These are phyloP conservation scores for Solanum chiquidenum DNA, from an alignment of 257 asterid genomes.

Conservation along the genomic window DNA sequence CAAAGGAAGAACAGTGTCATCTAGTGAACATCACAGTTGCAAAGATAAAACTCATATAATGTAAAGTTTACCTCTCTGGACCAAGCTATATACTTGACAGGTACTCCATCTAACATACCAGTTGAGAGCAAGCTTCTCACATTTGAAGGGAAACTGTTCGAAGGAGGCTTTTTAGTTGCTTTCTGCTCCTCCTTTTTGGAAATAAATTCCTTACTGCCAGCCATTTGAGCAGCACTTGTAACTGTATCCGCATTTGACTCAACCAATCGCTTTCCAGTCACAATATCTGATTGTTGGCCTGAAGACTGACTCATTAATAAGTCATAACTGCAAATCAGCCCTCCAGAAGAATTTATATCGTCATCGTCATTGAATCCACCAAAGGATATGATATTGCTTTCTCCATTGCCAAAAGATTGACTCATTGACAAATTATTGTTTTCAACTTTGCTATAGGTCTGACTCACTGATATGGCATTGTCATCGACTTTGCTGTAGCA, in stretches of 20 bases:
- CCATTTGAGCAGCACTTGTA: conserved; percentile 1
- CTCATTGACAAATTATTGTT: conserved; percentile 1
- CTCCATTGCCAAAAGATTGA: conserved; percentile 10
- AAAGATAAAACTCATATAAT: background rate
- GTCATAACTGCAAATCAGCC: conserved; percentile 18
- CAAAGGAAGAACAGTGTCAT: background rate
- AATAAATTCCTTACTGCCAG: background rate
- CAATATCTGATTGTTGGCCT: conserved; percentile 5
- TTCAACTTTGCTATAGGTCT: background rate
- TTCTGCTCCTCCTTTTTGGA: conserved; percentile 11
- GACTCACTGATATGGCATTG: background rate
- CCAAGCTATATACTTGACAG: conserved; percentile 20
- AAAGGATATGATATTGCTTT: conserved; percentile 16
- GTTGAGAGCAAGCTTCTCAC: conserved; percentile 22
- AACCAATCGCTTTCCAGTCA: background rate
- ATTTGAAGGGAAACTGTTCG: conserved; percentile 20
- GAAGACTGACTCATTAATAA: conserved; percentile 12
- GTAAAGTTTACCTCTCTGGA: conserved; percentile 10
- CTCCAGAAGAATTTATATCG: conserved; percentile 7
- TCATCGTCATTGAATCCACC: conserved; percentile 14
- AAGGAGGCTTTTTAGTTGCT: conserved; percentile 7
- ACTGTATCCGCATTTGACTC: conserved; percentile 5
- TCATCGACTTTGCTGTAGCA: background rate
- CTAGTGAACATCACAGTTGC: background rate
- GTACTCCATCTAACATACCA: conserved; percentile 20